Base-by-base conservation (phyloP, 805 yeast genomes). In the Lipomyces spencermartinsiae region DNA sequence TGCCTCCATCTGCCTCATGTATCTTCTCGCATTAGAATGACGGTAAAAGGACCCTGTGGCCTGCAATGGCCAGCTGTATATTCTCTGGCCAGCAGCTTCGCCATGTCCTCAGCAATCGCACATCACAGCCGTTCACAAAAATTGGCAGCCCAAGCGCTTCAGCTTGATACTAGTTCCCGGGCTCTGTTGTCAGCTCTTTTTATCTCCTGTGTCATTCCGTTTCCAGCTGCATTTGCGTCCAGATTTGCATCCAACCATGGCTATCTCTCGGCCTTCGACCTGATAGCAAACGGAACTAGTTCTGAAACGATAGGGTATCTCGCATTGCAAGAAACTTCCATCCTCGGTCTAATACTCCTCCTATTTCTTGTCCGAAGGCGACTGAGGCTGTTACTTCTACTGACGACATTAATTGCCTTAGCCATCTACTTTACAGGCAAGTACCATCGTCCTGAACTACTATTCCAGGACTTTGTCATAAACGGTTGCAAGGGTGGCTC, bases 141-240 rank as follows among this genome's bases (percentile, higher is more conserved):
- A 25, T 25, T 25, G 29, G 29, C 29, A 25, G 29, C 29, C 3
- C 29, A 25, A 25, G 29, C 29, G 2, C 29, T 25, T 25, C 29
- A 25, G 29, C 29, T 25, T 25, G 29, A 25, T 3, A 2, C 2
- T 25, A 25, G 29, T 25, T 25, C 29, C 2, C 29, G 29, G 29
- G 29, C 29, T 25, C 29, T 25, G 1, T 25, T 37, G 46, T 64
- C 67, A 25, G 63, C 61, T 22, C 64, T 64, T 25, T 19, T 64
- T 49, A 43, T 64, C 37, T 64, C 67, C 22, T 64, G 67, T 64
- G 16, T 60, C 22, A 53, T 64, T 14, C 67, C 67, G 8, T 64
- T 64, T 39, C 67, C 67, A 14, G 64, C 61, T n/a, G 67, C 67
- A 22, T 64, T 58, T 25, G 67, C 64, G 4, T 59, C 63, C 12